phyloP scores from a whole-genome alignment of 805 yeast genomes.

The Maudiozyma saulgeensis region DNA sequence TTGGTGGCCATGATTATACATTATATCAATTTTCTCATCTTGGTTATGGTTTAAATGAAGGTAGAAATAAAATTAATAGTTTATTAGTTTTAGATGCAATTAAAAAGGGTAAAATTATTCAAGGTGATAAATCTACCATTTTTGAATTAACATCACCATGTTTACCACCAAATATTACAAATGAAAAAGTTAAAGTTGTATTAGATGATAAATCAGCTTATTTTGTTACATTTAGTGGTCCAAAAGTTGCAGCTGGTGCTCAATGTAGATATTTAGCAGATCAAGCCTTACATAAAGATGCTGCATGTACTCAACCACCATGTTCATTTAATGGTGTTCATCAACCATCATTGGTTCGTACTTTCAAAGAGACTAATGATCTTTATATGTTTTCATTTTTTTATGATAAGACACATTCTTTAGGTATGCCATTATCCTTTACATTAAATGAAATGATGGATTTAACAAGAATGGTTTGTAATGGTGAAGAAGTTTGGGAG shows the following conservation, averaged over 20 bases:
- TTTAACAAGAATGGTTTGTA: constrained; percentile 75
- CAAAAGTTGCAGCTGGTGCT: constrained; percentile 53
- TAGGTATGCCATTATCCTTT: constrained; percentile 90
- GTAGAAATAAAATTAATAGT: constrained; percentile 71
- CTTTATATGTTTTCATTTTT: constrained; percentile 88
- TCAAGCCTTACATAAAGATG: constrained; percentile 70
- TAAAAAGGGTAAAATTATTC: constrained; percentile 32
- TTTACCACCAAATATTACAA: constrained; percentile 64
- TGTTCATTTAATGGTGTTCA: constrained; percentile 97
- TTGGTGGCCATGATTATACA: constrained; percentile 72
- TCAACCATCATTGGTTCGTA: constrained; percentile 79
- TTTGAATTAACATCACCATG: constrained; percentile 68
- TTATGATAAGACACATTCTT: constrained; percentile 87
- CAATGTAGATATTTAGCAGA: constrained; percentile 87
- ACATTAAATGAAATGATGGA: constrained; percentile 77
- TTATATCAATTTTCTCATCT: constrained; percentile 91
- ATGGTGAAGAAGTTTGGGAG: constrained; percentile 70
- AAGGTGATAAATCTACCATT: constrained; percentile 32
- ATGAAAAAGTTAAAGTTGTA: constrained; percentile 54
- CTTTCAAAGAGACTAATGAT: constrained; percentile 66
- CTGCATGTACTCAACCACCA: constrained; percentile 62
- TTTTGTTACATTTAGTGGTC: constrained; percentile 56
- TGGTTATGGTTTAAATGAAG: constrained; percentile 94
- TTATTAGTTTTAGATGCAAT: constrained; percentile 47
- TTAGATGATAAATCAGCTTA: constrained; percentile 38